These are phyloP conservation scores for Lipomyces yarrowii DNA, from an alignment of 1,139 yeast species.

Conservation along the genomic window DNA sequence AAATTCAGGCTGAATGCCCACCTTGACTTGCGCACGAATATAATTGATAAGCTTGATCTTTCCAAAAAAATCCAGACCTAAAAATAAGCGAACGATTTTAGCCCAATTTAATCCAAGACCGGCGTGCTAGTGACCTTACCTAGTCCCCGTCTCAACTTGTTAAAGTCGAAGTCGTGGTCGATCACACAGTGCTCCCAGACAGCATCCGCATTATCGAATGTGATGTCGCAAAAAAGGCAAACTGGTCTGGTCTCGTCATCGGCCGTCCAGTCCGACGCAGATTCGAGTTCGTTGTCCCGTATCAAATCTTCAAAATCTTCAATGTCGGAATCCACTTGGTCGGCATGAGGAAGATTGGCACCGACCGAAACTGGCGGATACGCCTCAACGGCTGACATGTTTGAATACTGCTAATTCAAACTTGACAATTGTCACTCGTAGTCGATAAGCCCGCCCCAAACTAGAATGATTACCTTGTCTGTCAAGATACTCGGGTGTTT, in stretches of 20 bases:
- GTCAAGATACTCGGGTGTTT: too few relatives aligned
- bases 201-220: constrained; percentile 19
- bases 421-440: too few relatives aligned
- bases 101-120: neutral
- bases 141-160: constrained; percentile 18
- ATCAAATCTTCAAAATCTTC: constrained; percentile 31
- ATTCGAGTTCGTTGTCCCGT: constrained; percentile 32
- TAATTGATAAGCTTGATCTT: constrained; percentile 37
- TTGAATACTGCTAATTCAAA: neutral
- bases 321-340: constrained; percentile 21
- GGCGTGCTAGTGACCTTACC: constrained; percentile 3
- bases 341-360: neutral
- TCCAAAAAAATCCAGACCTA: constrained; percentile 35
- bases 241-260: constrained; percentile 31
- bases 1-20: constrained; percentile 25
- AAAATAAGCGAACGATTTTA: neutral
- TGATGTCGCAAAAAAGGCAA: constrained; percentile 27
- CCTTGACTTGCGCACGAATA: constrained; percentile 32
- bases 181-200: constrained; percentile 29
- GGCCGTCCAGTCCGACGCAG: constrained; percentile 30
- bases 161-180: constrained; percentile 34
- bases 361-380: neutral
- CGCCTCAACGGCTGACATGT: neutral
- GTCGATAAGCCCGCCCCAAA: neutral
- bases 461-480: neutral